Base-by-base conservation (phyloP, 768 basidiomycete species). In the Chalciporus piperatus region DNA sequence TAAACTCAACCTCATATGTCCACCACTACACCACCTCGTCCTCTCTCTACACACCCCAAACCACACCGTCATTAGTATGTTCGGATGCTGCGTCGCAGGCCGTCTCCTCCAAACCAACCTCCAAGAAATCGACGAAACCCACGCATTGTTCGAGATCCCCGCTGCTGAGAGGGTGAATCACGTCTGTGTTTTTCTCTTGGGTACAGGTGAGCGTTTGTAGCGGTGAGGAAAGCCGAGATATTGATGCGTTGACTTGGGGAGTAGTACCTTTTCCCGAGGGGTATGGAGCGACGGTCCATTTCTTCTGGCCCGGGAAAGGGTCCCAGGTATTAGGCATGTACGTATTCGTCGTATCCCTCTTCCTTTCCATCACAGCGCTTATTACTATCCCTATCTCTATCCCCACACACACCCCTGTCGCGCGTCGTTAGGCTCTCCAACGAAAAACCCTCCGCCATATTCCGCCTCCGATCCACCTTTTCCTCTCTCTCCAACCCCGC, bases 391-490 rank as follows among this genome's bases (percentile, higher is more conserved):
- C 33, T 14, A 17, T n/a, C n/a, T n/a, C n/a, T n/a, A n/a, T n/a
- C n/a, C n/a, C n/a, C n/a, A n/a, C n/a, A n/a, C n/a, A n/a, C 27
- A 22, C 22, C 22, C 22, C 22, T 22, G 22, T 22, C 22, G 22
- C 22, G 2, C 22, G 22, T 33, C 22, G 22, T 33, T 56, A 93
- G 91, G 84, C 76, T 95, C 22, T 90, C 90, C 13, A 92, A 92
- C 63, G 89, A 92, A 28, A 92, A 92, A 64, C 91, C 91, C 0
- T 91, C 89, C 11, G 89, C 90, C 1, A 90, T 93, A 62, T 92
- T 92, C 71, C 89, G 91, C 20, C 75, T 92, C 20, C 80, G 84
- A 4, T 84, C 86, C 8, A 79, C 79, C 11, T 86, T 82, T 62
- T 74, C 72, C n/a, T 57, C 74, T 0, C 48, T 62, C 11, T 54